These are phyloP conservation scores for Neoconidiobolus thromboides DNA, from an alignment of 371 early-diverging fungal species.

Conservation along the genomic window DNA sequence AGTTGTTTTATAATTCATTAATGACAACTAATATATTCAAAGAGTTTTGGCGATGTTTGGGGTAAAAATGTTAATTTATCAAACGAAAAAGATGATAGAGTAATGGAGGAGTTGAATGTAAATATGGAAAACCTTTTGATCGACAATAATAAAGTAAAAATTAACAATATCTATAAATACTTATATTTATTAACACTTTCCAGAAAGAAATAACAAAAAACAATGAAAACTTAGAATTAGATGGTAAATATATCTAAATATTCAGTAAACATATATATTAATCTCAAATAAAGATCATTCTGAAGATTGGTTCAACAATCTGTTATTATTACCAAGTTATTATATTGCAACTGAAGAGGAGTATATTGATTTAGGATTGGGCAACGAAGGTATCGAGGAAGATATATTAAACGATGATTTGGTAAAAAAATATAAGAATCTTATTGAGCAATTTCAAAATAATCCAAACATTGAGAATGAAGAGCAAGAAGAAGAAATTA, in stretches of 20 bases:
- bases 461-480: background rate
- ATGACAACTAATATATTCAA: background rate
- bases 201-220: too few relatives aligned
- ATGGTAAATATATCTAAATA: background rate
- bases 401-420: background rate
- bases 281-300: background rate
- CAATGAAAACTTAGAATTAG: background rate
- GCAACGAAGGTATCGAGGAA: background rate
- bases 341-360: background rate
- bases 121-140: too few relatives aligned
- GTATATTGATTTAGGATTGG: background rate
- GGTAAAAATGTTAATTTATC: background rate
- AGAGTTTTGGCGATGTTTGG: background rate
- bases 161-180: too few relatives aligned
- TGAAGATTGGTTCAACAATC: background rate
- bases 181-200: too few relatives aligned
- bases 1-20: background rate
- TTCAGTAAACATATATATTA: background rate
- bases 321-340: background rate
- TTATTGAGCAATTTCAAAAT: background rate
- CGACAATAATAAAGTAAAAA: too few relatives aligned
- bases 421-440: background rate
- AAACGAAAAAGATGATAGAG: too few relatives aligned
- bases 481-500: background rate
- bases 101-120: too few relatives aligned